Evolutionary conservation across 495 filamentous ascomycete genomes (phyloP), one percentile per base, ranked within the genome.

Genomic region (Aspergillus heteromorphus): DNA sequence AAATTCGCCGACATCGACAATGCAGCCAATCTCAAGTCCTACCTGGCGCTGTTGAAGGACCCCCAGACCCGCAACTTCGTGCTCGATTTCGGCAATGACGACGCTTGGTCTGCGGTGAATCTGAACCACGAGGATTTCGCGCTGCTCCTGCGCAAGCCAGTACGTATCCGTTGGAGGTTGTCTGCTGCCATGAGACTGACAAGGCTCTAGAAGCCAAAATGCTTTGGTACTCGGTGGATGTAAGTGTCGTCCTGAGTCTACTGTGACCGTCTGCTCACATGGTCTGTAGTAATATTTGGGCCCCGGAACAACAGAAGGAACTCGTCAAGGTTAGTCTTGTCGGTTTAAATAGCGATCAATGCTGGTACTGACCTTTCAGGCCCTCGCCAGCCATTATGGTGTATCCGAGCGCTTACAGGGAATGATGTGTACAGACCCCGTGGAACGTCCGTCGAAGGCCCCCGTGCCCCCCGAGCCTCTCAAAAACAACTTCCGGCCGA

Each of bases 371-470:
- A 58, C 14, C 11, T 16, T 11, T 10, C 21, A 73, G 71, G 57
- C 61, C 1, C 71, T 72, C 38, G 65, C 81, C 17, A 65, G 71
- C 18, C 70, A 79, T 36, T 92, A 89, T 61, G 81, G 79, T 18
- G 83, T 91, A 49, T 88, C 87, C 0, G 80, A 81, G 13, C 77
- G 87, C 55, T 69, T 90, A 19, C 74, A 83, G 34, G 83, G 79
- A 13, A 67, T 89, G 62, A 87, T 90, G 82, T 77, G 76, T 57
- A 80, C 79, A 11, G 71, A 80, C 18, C 83, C 81, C 2, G 59
- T 73, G 25, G 64, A 62, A 23, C 68, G 53, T 10, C 50, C 50
- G 23, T 60, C 58, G 5, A 55, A 64, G 55, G 17, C 56, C n/a
- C 14, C 58, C 7, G 49, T 42, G 7, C 31, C 60, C 13, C 6